Percentiles rank a stretch among this genome's conserved stretches.
Conservation (phyloP, 805 yeast species). For the Candida schatavii region DNA sequence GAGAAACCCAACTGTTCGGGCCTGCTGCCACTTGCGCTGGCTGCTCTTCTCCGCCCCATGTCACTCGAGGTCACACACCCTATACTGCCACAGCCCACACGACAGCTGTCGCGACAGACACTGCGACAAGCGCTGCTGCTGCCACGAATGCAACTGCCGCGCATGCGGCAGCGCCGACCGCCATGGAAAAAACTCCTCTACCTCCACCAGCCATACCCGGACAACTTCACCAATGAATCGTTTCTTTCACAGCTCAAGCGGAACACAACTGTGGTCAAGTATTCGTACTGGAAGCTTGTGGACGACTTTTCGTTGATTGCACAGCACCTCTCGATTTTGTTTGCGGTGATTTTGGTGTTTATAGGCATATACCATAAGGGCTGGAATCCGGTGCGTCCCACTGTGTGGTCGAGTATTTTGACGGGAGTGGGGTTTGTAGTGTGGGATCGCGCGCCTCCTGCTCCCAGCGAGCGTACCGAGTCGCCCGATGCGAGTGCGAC, state of each 20-base stretch:
- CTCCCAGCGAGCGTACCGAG: constrained; percentile 4
- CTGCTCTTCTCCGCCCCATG: too few species aligned
- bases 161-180: constrained; percentile 7
- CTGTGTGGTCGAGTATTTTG: constrained; percentile 22
- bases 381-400: constrained; percentile 51
- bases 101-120: too few species aligned
- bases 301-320: constrained; percentile 69
- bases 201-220: constrained; percentile 83
- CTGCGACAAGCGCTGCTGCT: too few species aligned
- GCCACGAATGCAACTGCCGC: background rate
- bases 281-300: constrained; percentile 62
- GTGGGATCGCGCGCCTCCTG: constrained; percentile 15
- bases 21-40: too few species aligned
- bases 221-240: constrained; percentile 80
- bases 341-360: constrained; percentile 67
- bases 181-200: constrained; percentile 87
- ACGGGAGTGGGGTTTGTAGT: constrained; percentile 33
- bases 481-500: background rate
- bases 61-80: too few species aligned
- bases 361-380: constrained; percentile 49
- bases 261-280: constrained; percentile 69
- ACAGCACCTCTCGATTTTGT: constrained; percentile 61
- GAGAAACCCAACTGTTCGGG: too few species aligned
- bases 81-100: too few species aligned
- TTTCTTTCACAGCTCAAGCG: constrained; percentile 79